Conservation (phyloP, 306 rosid species). For the Citrullus colocynthis region DNA sequence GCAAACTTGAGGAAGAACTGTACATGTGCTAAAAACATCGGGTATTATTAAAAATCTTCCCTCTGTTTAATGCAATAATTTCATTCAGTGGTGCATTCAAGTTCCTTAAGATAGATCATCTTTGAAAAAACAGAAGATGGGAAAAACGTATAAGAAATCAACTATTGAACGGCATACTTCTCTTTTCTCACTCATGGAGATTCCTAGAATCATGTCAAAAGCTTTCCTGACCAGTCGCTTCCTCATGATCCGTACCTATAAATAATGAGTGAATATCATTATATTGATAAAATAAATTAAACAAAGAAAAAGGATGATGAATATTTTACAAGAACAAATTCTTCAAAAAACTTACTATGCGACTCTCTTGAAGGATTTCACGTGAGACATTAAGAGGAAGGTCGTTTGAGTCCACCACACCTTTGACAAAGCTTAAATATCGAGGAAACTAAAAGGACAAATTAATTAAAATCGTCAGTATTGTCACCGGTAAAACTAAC, state of each 20-base stretch:
- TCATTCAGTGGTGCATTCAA: background rate
- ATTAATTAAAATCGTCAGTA: conserved; percentile 2
- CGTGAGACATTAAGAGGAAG: conserved; percentile 98
- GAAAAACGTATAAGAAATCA: conserved; percentile 4
- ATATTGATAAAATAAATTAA: conserved; percentile 1
- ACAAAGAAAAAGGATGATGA: background rate
- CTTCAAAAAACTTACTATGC: conserved; percentile 45
- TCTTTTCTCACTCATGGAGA: conserved; percentile 83
- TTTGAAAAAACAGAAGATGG: background rate
- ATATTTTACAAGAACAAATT: background rate
- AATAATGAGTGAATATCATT: background rate
- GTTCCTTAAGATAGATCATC: background rate
- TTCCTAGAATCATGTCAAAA: conserved; percentile 92
- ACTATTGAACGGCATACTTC: conserved; percentile 32
- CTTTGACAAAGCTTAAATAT: conserved; percentile 86
- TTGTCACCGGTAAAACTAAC: conserved; percentile 2
- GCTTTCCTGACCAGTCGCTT: conserved; percentile 90
- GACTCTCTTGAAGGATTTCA: conserved; percentile 97
- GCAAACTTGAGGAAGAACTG: background rate
- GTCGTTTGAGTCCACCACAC: conserved; percentile 92
- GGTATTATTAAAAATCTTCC: background rate
- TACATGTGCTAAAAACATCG: background rate
- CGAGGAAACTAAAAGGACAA: conserved; percentile 66
- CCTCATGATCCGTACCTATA: conserved; percentile 91
- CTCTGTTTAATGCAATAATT: background rate